A percentile compares a stretch with the other conserved stretches of the same genome.
phyloP scores from a whole-genome alignment of 2,329 filamentous ascomycete species.

The Elsinoe fawcettii region DNA sequence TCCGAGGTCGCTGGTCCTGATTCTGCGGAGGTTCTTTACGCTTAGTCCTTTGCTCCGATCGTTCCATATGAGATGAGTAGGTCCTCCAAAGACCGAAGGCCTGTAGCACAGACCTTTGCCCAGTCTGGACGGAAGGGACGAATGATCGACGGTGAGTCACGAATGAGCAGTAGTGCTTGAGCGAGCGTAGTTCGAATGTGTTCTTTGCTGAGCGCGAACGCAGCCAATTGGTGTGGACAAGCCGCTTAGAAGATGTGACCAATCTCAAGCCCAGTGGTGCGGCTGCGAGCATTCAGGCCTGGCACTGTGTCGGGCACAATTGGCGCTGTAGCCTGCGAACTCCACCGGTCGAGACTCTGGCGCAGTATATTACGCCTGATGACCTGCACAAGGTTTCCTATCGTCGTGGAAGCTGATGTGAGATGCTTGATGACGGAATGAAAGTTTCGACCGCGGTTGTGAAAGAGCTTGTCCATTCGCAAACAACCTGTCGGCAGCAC shows the following conservation, averaged over 20 bases:
- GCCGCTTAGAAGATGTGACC: constrained; percentile 1
- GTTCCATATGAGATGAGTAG: constrained; percentile 15
- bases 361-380: not conserved
- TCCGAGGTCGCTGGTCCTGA: constrained; percentile 27
- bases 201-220: not conserved
- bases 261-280: constrained; percentile 5
- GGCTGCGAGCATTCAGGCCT: constrained; percentile 12
- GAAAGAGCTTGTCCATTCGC: not conserved
- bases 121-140: not conserved
- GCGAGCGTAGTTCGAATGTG: not conserved
- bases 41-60: constrained; percentile 21
- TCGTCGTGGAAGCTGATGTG: not conserved
- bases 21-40: constrained; percentile 31
- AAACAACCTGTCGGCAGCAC: not conserved
- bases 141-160: not conserved
- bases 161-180: not conserved
- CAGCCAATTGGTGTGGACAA: not conserved
- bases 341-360: not conserved
- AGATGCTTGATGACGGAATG: not conserved
- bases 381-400: not conserved
- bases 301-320: not conserved
- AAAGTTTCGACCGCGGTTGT: not conserved
- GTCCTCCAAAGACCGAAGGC: not conserved
- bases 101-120: not conserved
- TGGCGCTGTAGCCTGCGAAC: not conserved